Base-by-base conservation (phyloP, 2,329 filamentous ascomycete species). In the Hypocrella siamensis region DNA sequence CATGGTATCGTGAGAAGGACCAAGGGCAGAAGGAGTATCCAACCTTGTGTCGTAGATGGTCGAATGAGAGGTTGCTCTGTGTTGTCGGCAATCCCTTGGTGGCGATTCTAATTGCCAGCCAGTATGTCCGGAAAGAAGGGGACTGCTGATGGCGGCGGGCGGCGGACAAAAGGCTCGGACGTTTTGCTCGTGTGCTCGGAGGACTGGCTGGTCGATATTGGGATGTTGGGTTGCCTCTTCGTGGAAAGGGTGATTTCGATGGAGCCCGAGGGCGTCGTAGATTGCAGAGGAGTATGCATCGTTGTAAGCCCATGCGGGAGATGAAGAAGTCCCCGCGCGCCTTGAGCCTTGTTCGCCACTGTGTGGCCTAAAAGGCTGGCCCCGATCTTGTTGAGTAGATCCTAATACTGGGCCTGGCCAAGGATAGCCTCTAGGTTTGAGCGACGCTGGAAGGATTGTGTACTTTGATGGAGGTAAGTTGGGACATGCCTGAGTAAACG, bases 391-490 rank as follows among this genome's bases (percentile, higher is more conserved):
- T 26, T 35, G 40, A 25, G 31, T 31, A 35, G 39, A 31, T 29
- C 35, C 15, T 10, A 26, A 9, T 8, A 17, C 26, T 26, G 42
- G 29, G 21, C 35, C 30, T 24, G 35, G 24, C 9, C 21, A 31
- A 32, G 39, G 32, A 34, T 43, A 41, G 18, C 38, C 34, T 9
- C 38, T 43, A 17, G 42, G 32, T 16, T 38, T 38, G 15, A 38
- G 39, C n/a, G 46, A 43, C 11, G 69, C 65, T 3, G 82, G 75
- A 18, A 93, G 61, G 15, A 90, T 64, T 49, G 93, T 73, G 49
- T 93, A 85, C 56, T 94, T 94, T 29, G 74, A 62, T 2, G 82
- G 77, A 24, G 81, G 82, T 5, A 79, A 78, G 24, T 80, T 79
- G 22, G 76, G 72, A 8, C 68, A 73, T 44, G 78, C 72, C 46